Evolutionary conservation across 139 green algal species (phyloP), one percentile per base, ranked within the genome.

Genomic region (Zygnema circumcarinatum): DNA sequence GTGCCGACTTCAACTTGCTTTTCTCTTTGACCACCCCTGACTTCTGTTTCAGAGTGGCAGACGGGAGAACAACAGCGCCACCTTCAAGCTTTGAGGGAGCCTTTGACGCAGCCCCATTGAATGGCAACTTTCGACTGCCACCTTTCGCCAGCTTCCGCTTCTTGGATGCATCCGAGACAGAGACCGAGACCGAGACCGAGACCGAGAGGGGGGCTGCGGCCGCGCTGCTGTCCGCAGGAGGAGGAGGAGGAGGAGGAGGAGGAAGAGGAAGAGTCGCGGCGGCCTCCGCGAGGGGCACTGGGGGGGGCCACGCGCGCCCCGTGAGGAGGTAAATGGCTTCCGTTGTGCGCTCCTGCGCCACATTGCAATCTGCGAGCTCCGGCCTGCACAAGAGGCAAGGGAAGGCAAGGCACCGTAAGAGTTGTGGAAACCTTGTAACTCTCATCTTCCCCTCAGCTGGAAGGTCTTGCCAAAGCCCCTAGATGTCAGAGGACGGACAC

Each of bases 321-420:
- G 74, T 47, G 7, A 81, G n/a, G n/a, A 73, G 74, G 33, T 73
- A 81, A 16, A 81, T 31, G 20, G 74, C 74, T 67, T n/a, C 74
- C 35, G 74, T 69, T 2, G 74, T 81, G 31, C 33, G 74, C 1
- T 81, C 42, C 33, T 81, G 39, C 1, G 74, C n/a, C 2, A 81
- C 2, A 31, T 67, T 31, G 11, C 74, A 81, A 47, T 69, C n/a
- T 53, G 74, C 74, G 16, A 81, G 47, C 33, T 81, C 74, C 0
- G 74, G 74, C 7, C 74, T 81, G 74, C 35, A 78, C 3, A 81
- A 52, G 11, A 2, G 32, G 32, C 25, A 29, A 52, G 16, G 32
- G 31, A 81, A 81, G 16, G 32, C 3, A 38, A 81, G 74, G 68
- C 20, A 11, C 20, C 33, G 16, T 16, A 74, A 36, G 67, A 75